Evolutionary conservation across 176 grass and related monocot species (phyloP).

Genomic region (Rhipidocladum racemiflorum): DNA sequence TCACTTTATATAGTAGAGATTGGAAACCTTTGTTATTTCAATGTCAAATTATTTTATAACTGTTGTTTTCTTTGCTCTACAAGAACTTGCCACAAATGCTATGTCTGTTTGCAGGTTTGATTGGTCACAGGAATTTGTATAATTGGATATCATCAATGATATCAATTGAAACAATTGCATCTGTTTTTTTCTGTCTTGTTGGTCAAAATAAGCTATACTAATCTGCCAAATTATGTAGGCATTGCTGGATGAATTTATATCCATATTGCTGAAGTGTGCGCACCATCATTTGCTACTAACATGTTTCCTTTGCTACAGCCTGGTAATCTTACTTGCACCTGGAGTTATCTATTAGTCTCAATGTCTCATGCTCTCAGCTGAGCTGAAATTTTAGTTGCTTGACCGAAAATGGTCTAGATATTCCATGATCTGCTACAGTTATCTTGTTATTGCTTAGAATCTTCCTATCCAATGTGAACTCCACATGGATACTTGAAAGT

Average conservation of each 20-base stretch:
- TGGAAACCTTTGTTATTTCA: neutral
- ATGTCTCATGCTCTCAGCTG: neutral
- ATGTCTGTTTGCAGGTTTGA: neutral
- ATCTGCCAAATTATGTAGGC: neutral
- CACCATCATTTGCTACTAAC: neutral
- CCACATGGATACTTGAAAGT: conserved; percentile 1
- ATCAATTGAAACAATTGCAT: neutral
- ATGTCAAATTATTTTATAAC: neutral
- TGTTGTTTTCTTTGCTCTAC: neutral
- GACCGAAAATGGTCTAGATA: conserved; percentile 4
- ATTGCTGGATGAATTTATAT: conserved; percentile 4
- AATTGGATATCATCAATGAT: neutral
- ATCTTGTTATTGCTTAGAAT: conserved; percentile 17
- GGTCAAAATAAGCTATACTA: neutral
- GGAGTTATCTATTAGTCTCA: neutral
- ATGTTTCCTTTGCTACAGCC: neutral
- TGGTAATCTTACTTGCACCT: neutral
- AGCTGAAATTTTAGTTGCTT: conserved; percentile 8
- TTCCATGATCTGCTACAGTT: conserved; percentile 20
- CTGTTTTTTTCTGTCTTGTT: neutral
- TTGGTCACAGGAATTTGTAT: neutral
- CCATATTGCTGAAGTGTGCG: neutral
- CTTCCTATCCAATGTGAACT: conserved; percentile 18
- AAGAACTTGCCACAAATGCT: neutral
- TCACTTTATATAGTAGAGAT: too few relatives aligned